phyloP scores from a whole-genome alignment of 2,329 filamentous ascomycete genomes.

The Alternaria panax region DNA sequence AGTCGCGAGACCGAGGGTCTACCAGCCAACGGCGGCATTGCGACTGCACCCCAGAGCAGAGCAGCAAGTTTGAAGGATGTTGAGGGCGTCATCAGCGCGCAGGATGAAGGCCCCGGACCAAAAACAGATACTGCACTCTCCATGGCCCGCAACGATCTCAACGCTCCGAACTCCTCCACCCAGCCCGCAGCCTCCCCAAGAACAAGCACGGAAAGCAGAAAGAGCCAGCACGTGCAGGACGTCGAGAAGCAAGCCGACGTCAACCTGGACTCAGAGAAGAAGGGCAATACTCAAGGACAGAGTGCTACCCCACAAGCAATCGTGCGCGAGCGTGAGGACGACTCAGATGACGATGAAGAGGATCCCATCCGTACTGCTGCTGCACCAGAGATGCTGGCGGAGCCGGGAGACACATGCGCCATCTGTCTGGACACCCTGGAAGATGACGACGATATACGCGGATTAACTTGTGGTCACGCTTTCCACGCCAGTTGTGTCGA shows the following conservation, averaged over 20 bases:
- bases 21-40: slow-evolving; percentile 81
- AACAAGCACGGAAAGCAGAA: slow-evolving; percentile 32
- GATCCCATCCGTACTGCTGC: slow-evolving; percentile 83
- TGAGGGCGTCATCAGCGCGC: slow-evolving; percentile 53
- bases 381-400: slow-evolving; percentile 79
- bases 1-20: slow-evolving; percentile 83
- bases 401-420: slow-evolving; percentile 90
- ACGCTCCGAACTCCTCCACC: slow-evolving; percentile 46
- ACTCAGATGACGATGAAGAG: slow-evolving; percentile 74
- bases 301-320: slow-evolving; percentile 26
- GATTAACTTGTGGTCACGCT: slow-evolving; percentile 93
- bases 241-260: slow-evolving; percentile 28
- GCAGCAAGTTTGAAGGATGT: slow-evolving; percentile 76
- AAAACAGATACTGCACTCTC: slow-evolving; percentile 49
- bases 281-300: slow-evolving; percentile 33
- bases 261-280: slow-evolving; percentile 30
- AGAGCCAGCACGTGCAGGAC: slow-evolving; percentile 27
- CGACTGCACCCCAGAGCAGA: slow-evolving; percentile 72
- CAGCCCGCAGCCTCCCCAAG: slow-evolving; percentile 32
- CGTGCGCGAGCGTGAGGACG: slow-evolving; percentile 51
- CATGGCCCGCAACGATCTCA: slow-evolving; percentile 57
- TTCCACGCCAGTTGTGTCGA: slow-evolving; percentile 97
- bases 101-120: slow-evolving; percentile 42
- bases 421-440: slow-evolving; percentile 96
- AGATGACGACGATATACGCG: slow-evolving; percentile 93